Evolutionary conservation across 768 basidiomycete species (phyloP).

Genomic region (Lentinula boryana): DNA sequence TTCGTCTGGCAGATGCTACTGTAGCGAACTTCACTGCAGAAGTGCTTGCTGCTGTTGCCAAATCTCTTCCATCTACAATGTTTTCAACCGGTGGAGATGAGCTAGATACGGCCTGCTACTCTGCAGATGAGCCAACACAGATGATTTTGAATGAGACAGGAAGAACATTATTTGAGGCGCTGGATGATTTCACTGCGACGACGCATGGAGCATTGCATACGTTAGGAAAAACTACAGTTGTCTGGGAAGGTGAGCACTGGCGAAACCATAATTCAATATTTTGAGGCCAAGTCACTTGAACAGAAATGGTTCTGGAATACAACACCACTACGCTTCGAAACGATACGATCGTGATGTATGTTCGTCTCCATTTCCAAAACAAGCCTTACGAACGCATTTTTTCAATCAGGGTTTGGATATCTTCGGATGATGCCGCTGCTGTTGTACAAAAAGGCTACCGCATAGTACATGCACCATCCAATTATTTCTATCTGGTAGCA

Average conservation of each 20-base stretch:
- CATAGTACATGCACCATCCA: slow-evolving; percentile 41
- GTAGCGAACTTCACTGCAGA: slow-evolving; percentile 54
- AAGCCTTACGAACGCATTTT: background rate
- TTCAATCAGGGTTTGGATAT: slow-evolving; percentile 38
- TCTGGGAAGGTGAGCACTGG: slow-evolving; percentile 61
- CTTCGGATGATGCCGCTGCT: slow-evolving; percentile 29
- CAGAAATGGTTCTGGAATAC: slow-evolving; percentile 42
- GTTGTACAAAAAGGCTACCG: slow-evolving; percentile 34
- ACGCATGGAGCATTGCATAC: slow-evolving; percentile 51
- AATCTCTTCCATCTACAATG: slow-evolving; percentile 47
- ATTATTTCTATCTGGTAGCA: slow-evolving; percentile 45
- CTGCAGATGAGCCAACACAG: slow-evolving; percentile 54
- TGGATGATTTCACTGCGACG: slow-evolving; percentile 53
- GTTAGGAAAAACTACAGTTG: slow-evolving; percentile 68
- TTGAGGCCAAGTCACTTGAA: background rate
- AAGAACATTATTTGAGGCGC: slow-evolving; percentile 55
- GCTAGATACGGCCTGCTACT: slow-evolving; percentile 63
- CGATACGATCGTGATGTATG: slow-evolving; percentile 36
- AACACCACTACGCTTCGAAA: slow-evolving; percentile 30
- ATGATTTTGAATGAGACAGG: slow-evolving; percentile 41
- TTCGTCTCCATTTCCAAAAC: background rate
- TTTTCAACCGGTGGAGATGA: slow-evolving; percentile 85
- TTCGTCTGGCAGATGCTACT: slow-evolving; percentile 59
- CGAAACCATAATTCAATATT: background rate
- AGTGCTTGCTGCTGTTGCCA: slow-evolving; percentile 48